phyloP scores from a whole-genome alignment of 163 green algal species.

The Prototheca wickerhamii region DNA sequence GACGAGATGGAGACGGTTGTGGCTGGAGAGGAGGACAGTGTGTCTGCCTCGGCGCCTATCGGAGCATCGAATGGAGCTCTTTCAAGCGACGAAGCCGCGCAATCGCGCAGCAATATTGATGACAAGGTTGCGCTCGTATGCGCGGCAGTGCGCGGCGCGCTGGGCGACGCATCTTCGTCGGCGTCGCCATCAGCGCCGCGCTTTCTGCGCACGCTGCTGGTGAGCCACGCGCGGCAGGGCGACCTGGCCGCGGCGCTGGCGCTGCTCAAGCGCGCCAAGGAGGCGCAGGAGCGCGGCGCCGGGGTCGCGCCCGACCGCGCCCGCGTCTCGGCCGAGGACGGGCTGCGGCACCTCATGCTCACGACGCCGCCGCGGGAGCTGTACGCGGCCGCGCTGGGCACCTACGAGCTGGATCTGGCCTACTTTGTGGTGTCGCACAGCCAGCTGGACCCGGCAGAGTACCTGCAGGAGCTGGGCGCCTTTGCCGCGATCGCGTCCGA shows the following conservation, averaged over 20 bases:
- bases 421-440: slow-evolving; percentile 82
- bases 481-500: slow-evolving; percentile 33
- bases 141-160: slow-evolving; percentile 38
- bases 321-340: slow-evolving; percentile 62
- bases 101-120: not conserved
- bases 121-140: slow-evolving; percentile 58
- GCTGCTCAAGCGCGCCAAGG: slow-evolving; percentile 54
- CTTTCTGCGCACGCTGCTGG: slow-evolving; percentile 48
- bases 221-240: slow-evolving; percentile 38
- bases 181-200: not conserved
- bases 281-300: slow-evolving; percentile 38
- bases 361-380: slow-evolving; percentile 58
- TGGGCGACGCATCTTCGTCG: slow-evolving; percentile 23
- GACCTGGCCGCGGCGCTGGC: slow-evolving; percentile 63
- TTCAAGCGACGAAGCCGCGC: too few species aligned
- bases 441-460: slow-evolving; percentile 81
- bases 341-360: slow-evolving; percentile 76
- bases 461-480: slow-evolving; percentile 62
- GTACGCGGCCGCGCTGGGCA: slow-evolving; percentile 70
- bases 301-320: not conserved
- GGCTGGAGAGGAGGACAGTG: not conserved
- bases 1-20: not conserved
- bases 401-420: slow-evolving; percentile 84
- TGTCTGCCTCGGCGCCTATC: too few species aligned
- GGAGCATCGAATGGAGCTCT: too few species aligned